Conservation (phyloP, 1,284 basidiomycete genomes). For the Sutorius eximius region DNA sequence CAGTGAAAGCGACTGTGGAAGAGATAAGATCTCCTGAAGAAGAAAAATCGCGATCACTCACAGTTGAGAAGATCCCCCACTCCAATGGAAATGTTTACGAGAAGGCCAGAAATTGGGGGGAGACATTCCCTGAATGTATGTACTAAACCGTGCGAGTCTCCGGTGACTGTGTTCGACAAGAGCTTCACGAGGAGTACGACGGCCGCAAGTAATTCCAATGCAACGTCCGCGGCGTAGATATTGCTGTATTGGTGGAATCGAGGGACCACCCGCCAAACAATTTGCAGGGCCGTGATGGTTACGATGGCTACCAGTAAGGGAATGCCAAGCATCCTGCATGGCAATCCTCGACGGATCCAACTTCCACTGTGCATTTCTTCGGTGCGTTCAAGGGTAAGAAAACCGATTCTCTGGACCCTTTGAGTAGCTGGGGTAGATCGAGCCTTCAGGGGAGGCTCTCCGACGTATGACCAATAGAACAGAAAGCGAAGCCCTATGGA, state of each 20-base stretch:
- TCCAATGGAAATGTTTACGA: slow-evolving; percentile 53
- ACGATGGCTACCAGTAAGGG: slow-evolving; percentile 45
- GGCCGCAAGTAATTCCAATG: slow-evolving; percentile 58
- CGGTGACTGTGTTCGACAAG: slow-evolving; percentile 51
- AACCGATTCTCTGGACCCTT: slow-evolving; percentile 16
- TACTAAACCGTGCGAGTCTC: slow-evolving; percentile 35
- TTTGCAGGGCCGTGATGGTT: slow-evolving; percentile 54
- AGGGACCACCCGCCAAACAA: slow-evolving; percentile 58
- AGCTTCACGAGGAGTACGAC: slow-evolving; percentile 63
- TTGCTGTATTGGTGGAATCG: slow-evolving; percentile 44
- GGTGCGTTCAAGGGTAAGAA: slow-evolving; percentile 20
- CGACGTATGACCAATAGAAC: slow-evolving; percentile 68
- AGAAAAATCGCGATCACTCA: slow-evolving; percentile 39
- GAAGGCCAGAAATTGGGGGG: slow-evolving; percentile 51
- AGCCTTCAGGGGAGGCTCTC: slow-evolving; percentile 53
- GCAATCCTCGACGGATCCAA: slow-evolving; percentile 62
- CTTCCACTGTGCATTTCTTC: slow-evolving; percentile 50
- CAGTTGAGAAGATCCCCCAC: slow-evolving; percentile 59
- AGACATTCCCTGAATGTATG: slow-evolving; percentile 50
- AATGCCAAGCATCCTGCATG: slow-evolving; percentile 55
- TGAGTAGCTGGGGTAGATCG: slow-evolving; percentile 18
- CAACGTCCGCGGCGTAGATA: slow-evolving; percentile 58
- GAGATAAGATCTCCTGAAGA: slow-evolving; percentile 11
- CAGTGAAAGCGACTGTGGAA: slow-evolving; percentile 61
- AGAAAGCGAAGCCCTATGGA: slow-evolving; percentile 60